Conservation (phyloP, 768 basidiomycete species). For the Leccinellum rugosiceps region DNA sequence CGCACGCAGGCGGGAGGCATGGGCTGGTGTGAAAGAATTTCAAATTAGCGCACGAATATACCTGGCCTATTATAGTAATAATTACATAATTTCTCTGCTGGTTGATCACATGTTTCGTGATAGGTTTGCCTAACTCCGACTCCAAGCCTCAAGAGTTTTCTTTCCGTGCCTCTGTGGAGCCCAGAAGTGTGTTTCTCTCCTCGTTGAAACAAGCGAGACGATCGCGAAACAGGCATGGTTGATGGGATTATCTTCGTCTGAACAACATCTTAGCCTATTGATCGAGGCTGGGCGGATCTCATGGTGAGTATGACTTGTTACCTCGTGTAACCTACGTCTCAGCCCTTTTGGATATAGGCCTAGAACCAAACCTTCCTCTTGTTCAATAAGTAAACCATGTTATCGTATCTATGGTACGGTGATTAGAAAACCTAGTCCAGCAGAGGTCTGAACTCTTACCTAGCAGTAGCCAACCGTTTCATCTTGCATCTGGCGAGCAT, state of each 20-base stretch:
- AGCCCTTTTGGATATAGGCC: constrained; percentile 7
- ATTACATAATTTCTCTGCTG: too few species aligned
- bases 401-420: neutral
- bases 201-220: too few species aligned
- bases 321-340: too few species aligned
- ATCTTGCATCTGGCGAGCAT: neutral
- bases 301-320: constrained; percentile 8
- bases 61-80: too few species aligned
- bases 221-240: neutral
- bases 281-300: constrained; percentile 16
- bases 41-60: too few species aligned
- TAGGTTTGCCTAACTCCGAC: too few species aligned
- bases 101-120: too few species aligned
- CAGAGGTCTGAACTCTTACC: neutral
- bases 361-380: neutral
- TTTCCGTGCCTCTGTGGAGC: too few species aligned
- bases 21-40: too few species aligned
- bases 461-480: neutral
- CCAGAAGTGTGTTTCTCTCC: too few species aligned
- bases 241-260: constrained; percentile 18
- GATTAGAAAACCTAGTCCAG: neutral
- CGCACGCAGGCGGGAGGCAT: too few species aligned
- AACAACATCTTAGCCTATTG: neutral
- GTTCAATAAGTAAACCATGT: neutral
- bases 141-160: too few species aligned